Evolutionary conservation across 164 flowering plant genomes (phyloP), one percentile per base, ranked within the genome.

Genomic region (Aristolochia californica): DNA sequence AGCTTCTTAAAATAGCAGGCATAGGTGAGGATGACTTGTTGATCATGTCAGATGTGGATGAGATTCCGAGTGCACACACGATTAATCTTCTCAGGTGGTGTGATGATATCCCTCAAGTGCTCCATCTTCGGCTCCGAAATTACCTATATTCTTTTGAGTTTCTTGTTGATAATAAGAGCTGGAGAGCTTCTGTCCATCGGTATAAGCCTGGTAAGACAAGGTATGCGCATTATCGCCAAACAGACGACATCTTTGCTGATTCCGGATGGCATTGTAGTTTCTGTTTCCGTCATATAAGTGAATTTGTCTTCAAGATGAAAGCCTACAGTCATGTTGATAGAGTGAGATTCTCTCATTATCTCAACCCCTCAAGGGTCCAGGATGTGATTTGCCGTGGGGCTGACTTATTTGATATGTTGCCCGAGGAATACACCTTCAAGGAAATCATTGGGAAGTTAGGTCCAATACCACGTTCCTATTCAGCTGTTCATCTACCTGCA

Each of bases 181-280:
- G 97, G 97, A 79, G 97, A 62, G 95, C 97, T 26, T 87, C 95
- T 0, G 72, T 87, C 14, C 97, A 90, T 59, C 63, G 71, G 62
- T 90, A 90, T 62, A 59, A 76, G 66, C 47, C 66, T 3, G 95
- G 88, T 25, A 78, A 83, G 66, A 90, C 97, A 21, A 75, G 88
- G 60, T 90, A 90, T 68, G 88, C 87, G 0, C 97, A 90, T 59
- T 90, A 69, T 55, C 77, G 97, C 5, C 97, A 87, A 65, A 70
- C 83, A 0, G 87, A 90, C 26, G 49, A 71, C 16, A 23, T 90
- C 56, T 71, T 90, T 60, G 68, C 97, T 13, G 95, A 90, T 73
- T 60, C 97, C 0, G 97, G 97, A 21, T 90, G 97, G 97, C 97
- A 90, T 67, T 90, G 97, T 58, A 90, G 97, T 77, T 90, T 90